These are phyloP conservation scores for Ustanciosporium gigantosporum DNA, from an alignment of 1,284 basidiomycete species.

Conservation along the genomic window DNA sequence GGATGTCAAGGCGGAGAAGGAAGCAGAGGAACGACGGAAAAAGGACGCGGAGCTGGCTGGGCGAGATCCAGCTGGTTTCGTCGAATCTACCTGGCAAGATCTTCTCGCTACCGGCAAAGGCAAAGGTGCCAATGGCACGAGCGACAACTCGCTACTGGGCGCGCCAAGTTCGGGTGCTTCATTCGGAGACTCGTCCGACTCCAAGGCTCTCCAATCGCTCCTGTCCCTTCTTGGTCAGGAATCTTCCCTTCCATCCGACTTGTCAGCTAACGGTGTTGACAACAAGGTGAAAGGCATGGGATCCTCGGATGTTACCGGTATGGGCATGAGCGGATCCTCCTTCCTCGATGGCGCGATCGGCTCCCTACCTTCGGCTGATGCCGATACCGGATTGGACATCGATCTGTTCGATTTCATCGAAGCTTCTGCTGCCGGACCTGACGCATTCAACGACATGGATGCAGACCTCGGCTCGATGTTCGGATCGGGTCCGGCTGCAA, in stretches of 20 bases:
- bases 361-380: slow-evolving; percentile 34
- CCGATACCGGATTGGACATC: slow-evolving; percentile 37
- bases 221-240: slow-evolving; percentile 40
- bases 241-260: slow-evolving; percentile 26
- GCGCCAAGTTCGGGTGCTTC: slow-evolving; percentile 18
- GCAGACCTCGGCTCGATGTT: slow-evolving; percentile 39
- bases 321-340: slow-evolving; percentile 13
- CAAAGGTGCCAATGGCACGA: slow-evolving; percentile 2
- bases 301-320: slow-evolving; percentile 3
- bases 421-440: slow-evolving; percentile 37
- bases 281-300: slow-evolving; percentile 6
- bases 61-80: slow-evolving; percentile 38
- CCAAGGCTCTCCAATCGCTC: slow-evolving; percentile 36
- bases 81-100: slow-evolving; percentile 47
- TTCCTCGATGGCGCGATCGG: slow-evolving; percentile 18
- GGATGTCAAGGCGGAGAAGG: slow-evolving; percentile 34
- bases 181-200: slow-evolving; percentile 14
- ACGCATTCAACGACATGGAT: slow-evolving; percentile 38
- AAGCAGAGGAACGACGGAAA: slow-evolving; percentile 32
- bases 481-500: slow-evolving; percentile 9
- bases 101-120: slow-evolving; percentile 22
- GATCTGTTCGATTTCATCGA: slow-evolving; percentile 50
- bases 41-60: slow-evolving; percentile 30
- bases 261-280: slow-evolving; percentile 13
- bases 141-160: slow-evolving; percentile 18